Base-by-base conservation (phyloP, 139 green algal genomes). In the Chlamydomonas sp. region DNA sequence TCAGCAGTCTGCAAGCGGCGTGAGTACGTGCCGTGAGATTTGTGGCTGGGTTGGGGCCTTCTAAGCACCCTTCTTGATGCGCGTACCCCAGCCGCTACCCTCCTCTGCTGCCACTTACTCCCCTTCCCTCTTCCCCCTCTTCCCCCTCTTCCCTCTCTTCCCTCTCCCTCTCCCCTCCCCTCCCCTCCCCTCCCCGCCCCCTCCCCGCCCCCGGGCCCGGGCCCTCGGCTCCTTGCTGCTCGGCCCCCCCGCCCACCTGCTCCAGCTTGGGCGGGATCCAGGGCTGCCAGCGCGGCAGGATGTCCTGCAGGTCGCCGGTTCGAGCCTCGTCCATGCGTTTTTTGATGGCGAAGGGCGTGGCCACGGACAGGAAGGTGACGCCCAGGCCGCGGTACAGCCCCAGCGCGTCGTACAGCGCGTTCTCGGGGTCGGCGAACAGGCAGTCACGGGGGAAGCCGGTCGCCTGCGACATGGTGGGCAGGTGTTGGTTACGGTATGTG, bases 391-490 rank as follows among this genome's bases (percentile, higher is more conserved):
- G 95, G 60, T 93, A 90, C 61, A 98, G 93, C 16, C 87, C 92
- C 14, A 98, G 91, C 0, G 95, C 94, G 16, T 95, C 88, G 76
- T 98, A 99, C 2, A 92, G 93, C 3, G 80, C 59, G 82, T 94
- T 97, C 0, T 94, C 91, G 1, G 96, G 96, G 90, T 98, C 96
- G 1, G 94, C 95, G 83, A 97, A 93, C n/a, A 98, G 85, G 79
- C 90, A 87, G 17, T 96, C 93, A 0, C 91, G 77, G 0, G 95
- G 94, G 74, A 97, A 97, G 17, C 85, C 92, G 0, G 96, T 98
- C 18, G 93, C 91, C 61, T 95, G 67, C 1, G 68, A 31, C 9
- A 31, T 6, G 4, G 10, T 15, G 68, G 57, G 57, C 63, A 57
- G 75, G 6, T 6, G 12, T 77, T 20, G 4, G 20, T 59, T 3